Conservation (phyloP, 495 filamentous ascomycete genomes). For the Neurospora intermedia region DNA sequence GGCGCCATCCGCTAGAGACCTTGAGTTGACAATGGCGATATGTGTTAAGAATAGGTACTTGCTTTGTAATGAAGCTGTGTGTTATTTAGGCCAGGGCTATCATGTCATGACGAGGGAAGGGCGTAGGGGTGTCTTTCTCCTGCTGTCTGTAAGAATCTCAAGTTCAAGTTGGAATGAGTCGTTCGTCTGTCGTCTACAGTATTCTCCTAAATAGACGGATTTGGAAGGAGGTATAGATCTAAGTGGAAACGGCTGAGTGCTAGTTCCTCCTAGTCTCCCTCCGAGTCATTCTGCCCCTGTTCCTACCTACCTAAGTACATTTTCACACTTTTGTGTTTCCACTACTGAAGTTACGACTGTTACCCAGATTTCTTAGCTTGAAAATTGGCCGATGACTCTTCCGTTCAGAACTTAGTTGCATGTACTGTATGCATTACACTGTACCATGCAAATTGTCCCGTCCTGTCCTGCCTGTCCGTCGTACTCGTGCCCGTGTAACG, state of each 20-base stretch:
- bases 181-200: neutral
- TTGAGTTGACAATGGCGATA: neutral
- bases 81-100: neutral
- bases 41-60: neutral
- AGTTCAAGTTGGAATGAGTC: neutral
- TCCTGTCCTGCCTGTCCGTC: neutral
- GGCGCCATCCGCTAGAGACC: neutral
- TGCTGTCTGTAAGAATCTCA: neutral
- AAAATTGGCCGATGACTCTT: neutral
- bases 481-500: neutral
- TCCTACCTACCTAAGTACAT: no score
- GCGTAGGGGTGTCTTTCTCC: neutral
- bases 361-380: neutral
- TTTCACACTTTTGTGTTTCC: neutral
- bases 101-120: neutral
- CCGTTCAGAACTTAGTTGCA: neutral
- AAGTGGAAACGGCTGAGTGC: neutral
- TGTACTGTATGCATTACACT: neutral
- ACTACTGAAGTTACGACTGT: neutral
- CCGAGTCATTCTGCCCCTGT: neutral
- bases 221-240: neutral
- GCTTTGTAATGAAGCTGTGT: neutral
- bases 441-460: neutral
- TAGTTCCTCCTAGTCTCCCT: neutral
- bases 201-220: neutral